These are phyloP conservation scores for Basipetospora chlamydospora DNA, from an alignment of 2,329 filamentous ascomycete genomes.

Conservation along the genomic window DNA sequence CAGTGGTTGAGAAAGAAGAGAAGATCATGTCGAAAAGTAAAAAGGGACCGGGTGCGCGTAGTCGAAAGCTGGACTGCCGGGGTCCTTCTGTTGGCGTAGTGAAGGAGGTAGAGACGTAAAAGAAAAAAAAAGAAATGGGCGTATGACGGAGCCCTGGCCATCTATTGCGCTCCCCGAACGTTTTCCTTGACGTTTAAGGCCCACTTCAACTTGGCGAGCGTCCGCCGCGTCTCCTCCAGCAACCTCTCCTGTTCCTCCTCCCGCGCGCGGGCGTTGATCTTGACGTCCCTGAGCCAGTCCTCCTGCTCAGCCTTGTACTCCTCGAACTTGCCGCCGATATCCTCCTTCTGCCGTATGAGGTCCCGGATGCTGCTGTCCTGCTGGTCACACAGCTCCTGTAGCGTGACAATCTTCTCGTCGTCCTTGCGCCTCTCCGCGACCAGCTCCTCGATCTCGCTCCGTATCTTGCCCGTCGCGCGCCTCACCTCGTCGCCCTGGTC, in stretches of 20 bases:
- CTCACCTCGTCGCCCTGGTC: constrained; percentile 50
- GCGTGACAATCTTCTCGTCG: constrained; percentile 46
- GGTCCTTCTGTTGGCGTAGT: too few species aligned
- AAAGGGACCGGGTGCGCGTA: too few species aligned
- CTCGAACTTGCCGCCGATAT: constrained; percentile 45
- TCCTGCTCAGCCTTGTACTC: constrained; percentile 52
- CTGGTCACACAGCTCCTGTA: constrained; percentile 58
- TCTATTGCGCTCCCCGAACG: constrained; percentile 38
- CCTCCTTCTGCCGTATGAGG: constrained; percentile 44
- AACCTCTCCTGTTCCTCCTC: constrained; percentile 47
- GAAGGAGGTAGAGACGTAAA: constrained; percentile 1
- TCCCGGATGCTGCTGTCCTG: constrained; percentile 54
- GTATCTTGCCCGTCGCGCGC: constrained; percentile 32
- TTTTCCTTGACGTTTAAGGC: constrained; percentile 53
- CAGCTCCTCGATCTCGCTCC: constrained; percentile 38
- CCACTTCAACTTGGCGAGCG: constrained; percentile 58
- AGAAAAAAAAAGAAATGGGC: too few species aligned
- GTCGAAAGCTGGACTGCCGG: too few species aligned
- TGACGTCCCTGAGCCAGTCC: constrained; percentile 42
- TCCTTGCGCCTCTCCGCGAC: constrained; percentile 42
- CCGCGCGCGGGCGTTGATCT: constrained; percentile 37
- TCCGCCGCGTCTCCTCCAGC: constrained; percentile 42
- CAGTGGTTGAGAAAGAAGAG: too few species aligned
- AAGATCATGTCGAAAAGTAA: too few species aligned
- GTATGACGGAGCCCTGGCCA: too few species aligned